phyloP scores from a whole-genome alignment of 2,329 filamentous ascomycete genomes.

The Sarocladium strictum region DNA sequence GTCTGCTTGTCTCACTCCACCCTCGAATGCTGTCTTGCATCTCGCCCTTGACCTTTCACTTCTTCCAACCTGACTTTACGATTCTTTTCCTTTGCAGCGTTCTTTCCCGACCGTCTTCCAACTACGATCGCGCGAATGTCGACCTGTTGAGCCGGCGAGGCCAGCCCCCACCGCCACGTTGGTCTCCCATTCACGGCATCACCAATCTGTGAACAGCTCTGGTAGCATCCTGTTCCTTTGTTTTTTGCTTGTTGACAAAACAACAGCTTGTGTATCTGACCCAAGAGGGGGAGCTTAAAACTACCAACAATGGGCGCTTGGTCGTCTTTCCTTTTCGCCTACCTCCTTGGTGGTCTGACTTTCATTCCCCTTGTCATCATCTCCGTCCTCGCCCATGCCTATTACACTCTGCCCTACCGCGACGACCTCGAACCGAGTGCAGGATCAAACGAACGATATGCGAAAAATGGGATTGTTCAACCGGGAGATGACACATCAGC shows the following conservation, averaged over 20 bases:
- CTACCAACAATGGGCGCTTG: conserved; percentile 40
- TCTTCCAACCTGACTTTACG: neutral
- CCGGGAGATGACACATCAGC: conserved; percentile 59
- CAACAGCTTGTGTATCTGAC: neutral
- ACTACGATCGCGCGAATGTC: neutral
- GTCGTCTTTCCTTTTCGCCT: conserved; percentile 62
- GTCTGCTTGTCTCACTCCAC: neutral
- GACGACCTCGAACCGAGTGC: conserved; percentile 28
- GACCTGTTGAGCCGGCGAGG: neutral
- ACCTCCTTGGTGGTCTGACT: conserved; percentile 81
- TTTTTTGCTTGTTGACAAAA: neutral
- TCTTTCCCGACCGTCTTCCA: neutral
- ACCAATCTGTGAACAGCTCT: neutral
- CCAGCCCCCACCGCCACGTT: neutral
- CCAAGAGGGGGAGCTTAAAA: neutral
- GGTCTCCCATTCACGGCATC: neutral
- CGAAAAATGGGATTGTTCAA: conserved; percentile 40
- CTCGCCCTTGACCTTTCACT: neutral
- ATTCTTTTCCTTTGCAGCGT: neutral
- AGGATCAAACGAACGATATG: conserved; percentile 13
- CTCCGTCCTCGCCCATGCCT: conserved; percentile 57
- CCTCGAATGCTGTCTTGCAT: neutral
- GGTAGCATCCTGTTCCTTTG: neutral
- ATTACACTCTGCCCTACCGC: conserved; percentile 59
- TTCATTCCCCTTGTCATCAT: conserved; percentile 70